Evolutionary conservation across 495 filamentous ascomycete genomes (phyloP).

Genomic region (Podospora pseudopauciseta): DNA sequence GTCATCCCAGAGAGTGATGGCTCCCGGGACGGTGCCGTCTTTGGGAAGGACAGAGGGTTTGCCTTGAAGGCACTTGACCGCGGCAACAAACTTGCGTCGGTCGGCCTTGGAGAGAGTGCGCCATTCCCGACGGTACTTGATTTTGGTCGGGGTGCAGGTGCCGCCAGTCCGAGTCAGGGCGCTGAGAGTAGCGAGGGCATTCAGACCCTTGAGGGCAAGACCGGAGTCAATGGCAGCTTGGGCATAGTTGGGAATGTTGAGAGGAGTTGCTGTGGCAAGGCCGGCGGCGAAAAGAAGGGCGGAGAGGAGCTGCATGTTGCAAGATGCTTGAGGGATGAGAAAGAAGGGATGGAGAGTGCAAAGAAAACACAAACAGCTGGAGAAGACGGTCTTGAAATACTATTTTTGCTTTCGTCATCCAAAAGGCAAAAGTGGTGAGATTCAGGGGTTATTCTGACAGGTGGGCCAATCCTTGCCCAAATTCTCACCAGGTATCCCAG

Average conservation of each 20-base stretch:
- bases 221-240: conserved; percentile 27
- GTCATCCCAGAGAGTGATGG: conserved; percentile 52
- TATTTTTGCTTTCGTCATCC: neutral
- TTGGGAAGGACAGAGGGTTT: conserved; percentile 44
- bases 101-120: conserved; percentile 42
- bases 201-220: conserved; percentile 25
- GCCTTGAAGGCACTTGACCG: conserved; percentile 59
- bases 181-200: conserved; percentile 19
- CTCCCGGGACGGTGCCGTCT: conserved; percentile 29
- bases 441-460: neutral
- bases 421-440: neutral
- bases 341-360: neutral
- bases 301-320: neutral
- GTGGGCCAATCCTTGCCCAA: neutral
- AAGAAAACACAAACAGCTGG: neutral
- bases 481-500: neutral
- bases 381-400: neutral
- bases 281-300: neutral
- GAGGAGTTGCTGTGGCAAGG: conserved; percentile 4
- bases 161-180: conserved; percentile 16
- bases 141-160: conserved; percentile 21
- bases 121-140: conserved; percentile 33
- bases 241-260: conserved; percentile 11
- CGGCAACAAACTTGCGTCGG: conserved; percentile 58
- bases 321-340: neutral